phyloP scores from a whole-genome alignment of 2,329 filamentous ascomycete species.

The Simplicillium aogashimaense region DNA sequence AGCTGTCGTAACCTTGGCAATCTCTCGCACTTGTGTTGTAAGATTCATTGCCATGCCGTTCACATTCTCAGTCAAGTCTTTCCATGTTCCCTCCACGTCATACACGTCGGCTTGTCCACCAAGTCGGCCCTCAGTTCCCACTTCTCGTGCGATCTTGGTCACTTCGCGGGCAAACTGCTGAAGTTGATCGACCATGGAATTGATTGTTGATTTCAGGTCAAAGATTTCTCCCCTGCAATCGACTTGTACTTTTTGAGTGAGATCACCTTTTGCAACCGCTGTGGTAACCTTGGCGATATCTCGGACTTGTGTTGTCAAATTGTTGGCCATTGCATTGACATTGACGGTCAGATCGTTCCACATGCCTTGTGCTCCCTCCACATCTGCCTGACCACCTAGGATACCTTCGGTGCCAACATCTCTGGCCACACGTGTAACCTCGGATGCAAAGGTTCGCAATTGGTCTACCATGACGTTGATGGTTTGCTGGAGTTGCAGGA shows the following conservation, averaged over 20 bases:
- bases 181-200: slow-evolving; percentile 97
- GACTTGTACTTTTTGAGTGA: slow-evolving; percentile 94
- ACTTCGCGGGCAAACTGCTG: slow-evolving; percentile 96
- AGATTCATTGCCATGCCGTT: slow-evolving; percentile 99
- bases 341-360: slow-evolving; percentile 83
- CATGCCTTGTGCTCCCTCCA: slow-evolving; percentile 77
- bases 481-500: slow-evolving; percentile 72
- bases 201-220: slow-evolving; percentile 95
- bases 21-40: slow-evolving; percentile 94
- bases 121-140: slow-evolving; percentile 88
- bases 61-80: slow-evolving; percentile 88
- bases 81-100: slow-evolving; percentile 95
- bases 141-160: slow-evolving; percentile 90
- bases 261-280: slow-evolving; percentile 69
- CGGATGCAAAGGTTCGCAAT: slow-evolving; percentile 71
- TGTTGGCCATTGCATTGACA: slow-evolving; percentile 82
- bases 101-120: slow-evolving; percentile 93
- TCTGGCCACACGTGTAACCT: slow-evolving; percentile 73
- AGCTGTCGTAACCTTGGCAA: slow-evolving; percentile 91
- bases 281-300: slow-evolving; percentile 83
- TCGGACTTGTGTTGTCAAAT: slow-evolving; percentile 78
- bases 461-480: slow-evolving; percentile 90
- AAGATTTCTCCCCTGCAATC: slow-evolving; percentile 86
- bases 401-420: slow-evolving; percentile 81
- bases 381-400: slow-evolving; percentile 71